Conservation (phyloP, 2,329 filamentous ascomycete species). For the Aspergillus terreus region DNA sequence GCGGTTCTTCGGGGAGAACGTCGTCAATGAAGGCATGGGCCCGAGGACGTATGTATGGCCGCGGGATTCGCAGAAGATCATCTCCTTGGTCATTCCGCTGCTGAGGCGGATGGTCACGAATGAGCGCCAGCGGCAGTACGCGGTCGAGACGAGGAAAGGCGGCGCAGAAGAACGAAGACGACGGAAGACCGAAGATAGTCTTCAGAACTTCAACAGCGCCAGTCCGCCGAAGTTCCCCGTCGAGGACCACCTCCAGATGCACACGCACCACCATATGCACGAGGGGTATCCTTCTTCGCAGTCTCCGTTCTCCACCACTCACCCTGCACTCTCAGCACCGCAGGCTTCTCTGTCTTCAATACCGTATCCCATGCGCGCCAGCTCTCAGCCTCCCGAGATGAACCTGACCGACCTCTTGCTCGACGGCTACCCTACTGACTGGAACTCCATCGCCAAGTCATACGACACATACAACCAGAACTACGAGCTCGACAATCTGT, state of each 20-base stretch:
- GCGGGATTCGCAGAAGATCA: conserved; percentile 52
- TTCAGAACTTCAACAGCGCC: conserved; percentile 24
- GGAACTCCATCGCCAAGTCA: conserved; percentile 31
- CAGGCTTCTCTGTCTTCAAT: not conserved
- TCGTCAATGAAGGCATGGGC: conserved; percentile 38
- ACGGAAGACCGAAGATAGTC: conserved; percentile 33
- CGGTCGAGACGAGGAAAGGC: conserved; percentile 53
- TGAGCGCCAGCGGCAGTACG: conserved; percentile 56
- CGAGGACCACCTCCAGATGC: conserved; percentile 32
- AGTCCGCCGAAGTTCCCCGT: conserved; percentile 20
- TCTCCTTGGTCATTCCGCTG: conserved; percentile 55
- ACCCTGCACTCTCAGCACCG: conserved; percentile 9
- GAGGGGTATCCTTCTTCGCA: conserved; percentile 23
- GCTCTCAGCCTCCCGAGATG: conserved; percentile 22
- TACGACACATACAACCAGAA: conserved; percentile 40
- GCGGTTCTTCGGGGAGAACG: conserved; percentile 49
- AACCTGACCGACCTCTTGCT: conserved; percentile 34
- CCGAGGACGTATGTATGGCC: conserved; percentile 50
- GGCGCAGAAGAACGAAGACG: conserved; percentile 36
- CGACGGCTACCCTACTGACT: conserved; percentile 38
- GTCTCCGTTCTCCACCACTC: conserved; percentile 19
- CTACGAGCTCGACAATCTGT: conserved; percentile 39
- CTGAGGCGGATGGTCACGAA: conserved; percentile 59
- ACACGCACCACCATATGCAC: conserved; percentile 22
- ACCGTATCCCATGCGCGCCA: conserved; percentile 13